Base-by-base conservation (phyloP, 202 grass and related monocot species). In the Setaria viridis region DNA sequence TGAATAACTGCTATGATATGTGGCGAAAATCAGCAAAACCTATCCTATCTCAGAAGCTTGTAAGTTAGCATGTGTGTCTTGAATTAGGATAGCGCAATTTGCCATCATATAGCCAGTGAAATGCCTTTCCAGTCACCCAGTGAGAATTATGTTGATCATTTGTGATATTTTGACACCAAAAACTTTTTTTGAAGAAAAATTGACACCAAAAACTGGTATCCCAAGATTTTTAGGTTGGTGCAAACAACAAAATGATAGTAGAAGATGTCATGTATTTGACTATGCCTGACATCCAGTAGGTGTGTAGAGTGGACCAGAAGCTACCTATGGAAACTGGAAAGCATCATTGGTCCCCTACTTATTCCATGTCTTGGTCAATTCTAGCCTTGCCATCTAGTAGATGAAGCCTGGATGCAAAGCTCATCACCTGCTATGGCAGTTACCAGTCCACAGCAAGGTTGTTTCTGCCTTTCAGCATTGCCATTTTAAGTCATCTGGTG, bases 401-500 rank as follows among this genome's bases (percentile, higher is more conserved):
- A 80, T 85, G 81, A 54, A 81, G 43, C 80, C 86, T 86, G 78
- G 80, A 57, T 83, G 67, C 76, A 71, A 75, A 88, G 47, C 77
- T 71, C 55, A 16, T 79, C 75, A 70, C 74, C 78, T 89, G 86
- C 85, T 72, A 72, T 84, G 58, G 88, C 85, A 85, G 93, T 95
- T 95, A 95, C 80, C 93, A 85, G 90, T 95, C 93, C 86, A 95
- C 88, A 92, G 82, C 92, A 91, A 73, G 39, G 82, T 13, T 41
- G 67, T 43, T 72, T 90, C 54, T 77, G 70, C 46, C 65, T 81
- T 76, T 80, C 72, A 79, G 58, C 66, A 78, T 84, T 84, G 35
- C 65, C 62, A 80, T 77, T 84, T 84, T 62, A 33, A 57, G 82
- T 34, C 55, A 55, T 71, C 67, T 58, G 50, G 66, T 54, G 66